These are phyloP conservation scores for Xerocomellus dryophilus DNA, from an alignment of 768 basidiomycete species.

Conservation along the genomic window DNA sequence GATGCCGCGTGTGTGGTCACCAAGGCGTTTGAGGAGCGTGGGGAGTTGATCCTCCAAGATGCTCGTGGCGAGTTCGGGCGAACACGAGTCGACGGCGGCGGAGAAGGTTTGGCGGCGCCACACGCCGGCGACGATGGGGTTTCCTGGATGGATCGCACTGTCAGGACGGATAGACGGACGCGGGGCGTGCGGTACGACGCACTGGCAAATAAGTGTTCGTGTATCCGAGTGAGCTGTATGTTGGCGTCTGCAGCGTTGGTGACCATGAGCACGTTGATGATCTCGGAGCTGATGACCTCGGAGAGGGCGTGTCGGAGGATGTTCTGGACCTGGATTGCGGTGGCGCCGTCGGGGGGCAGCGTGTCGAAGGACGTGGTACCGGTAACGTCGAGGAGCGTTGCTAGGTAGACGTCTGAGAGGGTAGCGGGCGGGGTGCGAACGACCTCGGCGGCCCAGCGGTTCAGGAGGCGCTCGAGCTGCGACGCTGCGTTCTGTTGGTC, in stretches of 20 bases:
- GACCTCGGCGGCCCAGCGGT: constrained; percentile 83
- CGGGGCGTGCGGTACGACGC: constrained; percentile 27
- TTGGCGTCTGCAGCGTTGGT: constrained; percentile 86
- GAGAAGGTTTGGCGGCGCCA: constrained; percentile 91
- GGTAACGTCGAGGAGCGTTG: constrained; percentile 58
- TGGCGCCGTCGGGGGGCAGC: constrained; percentile 39
- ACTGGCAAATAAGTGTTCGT: constrained; percentile 86
- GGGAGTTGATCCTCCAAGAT: constrained; percentile 75
- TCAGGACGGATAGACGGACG: not conserved
- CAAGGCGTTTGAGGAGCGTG: constrained; percentile 54
- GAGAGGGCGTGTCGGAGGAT: constrained; percentile 79
- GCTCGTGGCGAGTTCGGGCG: constrained; percentile 62
- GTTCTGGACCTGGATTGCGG: constrained; percentile 73
- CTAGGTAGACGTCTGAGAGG: constrained; percentile 52
- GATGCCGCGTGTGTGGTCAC: constrained; percentile 41
- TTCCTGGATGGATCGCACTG: constrained; percentile 45
- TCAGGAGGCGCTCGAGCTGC: constrained; percentile 76
- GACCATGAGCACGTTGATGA: constrained; percentile 85
- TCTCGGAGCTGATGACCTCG: constrained; percentile 68
- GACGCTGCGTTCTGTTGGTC: constrained; percentile 68
- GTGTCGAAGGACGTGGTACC: constrained; percentile 41
- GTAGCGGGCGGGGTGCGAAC: constrained; percentile 55
- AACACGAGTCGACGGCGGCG: constrained; percentile 72
- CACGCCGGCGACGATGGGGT: constrained; percentile 84
- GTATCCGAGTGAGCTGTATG: constrained; percentile 77